These are phyloP conservation scores for Dillenia turbinata DNA, from an alignment of 164 flowering plant species.

Conservation along the genomic window DNA sequence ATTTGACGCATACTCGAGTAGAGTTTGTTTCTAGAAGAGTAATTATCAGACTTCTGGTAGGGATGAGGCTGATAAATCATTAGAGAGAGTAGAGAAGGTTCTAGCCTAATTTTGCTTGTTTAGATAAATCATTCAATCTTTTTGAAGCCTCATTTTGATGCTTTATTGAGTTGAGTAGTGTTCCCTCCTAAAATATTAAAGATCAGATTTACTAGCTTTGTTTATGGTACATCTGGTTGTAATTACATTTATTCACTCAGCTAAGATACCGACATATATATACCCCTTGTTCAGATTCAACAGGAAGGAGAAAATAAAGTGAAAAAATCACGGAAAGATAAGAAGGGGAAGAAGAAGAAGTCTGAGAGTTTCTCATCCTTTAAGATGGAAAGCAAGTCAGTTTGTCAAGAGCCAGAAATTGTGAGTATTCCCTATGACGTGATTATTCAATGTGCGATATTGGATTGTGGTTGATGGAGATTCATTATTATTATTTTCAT, in stretches of 20 bases:
- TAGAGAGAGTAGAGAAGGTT: too few species aligned
- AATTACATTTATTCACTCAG: neutral
- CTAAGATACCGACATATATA: constrained; percentile 2
- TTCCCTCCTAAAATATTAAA: neutral
- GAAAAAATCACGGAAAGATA: neutral
- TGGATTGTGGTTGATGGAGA: too few species aligned
- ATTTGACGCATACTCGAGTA: too few species aligned
- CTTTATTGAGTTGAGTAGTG: neutral
- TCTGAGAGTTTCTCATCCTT: constrained; percentile 10
- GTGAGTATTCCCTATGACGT: constrained; percentile 8
- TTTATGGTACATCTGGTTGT: neutral
- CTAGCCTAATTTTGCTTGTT: too few species aligned
- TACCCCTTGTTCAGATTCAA: constrained; percentile 11
- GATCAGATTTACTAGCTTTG: too few species aligned
- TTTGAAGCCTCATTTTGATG: neutral
- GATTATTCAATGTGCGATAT: too few species aligned
- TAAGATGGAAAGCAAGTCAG: neutral
- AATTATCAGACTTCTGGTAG: too few species aligned
- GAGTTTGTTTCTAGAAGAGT: too few species aligned
- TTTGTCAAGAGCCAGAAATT: constrained; percentile 1
- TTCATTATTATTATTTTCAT: too few species aligned
- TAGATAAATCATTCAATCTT: too few species aligned
- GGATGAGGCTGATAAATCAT: too few species aligned
- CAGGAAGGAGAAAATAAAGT: constrained; percentile 3
- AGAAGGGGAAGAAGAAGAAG: neutral